These are phyloP conservation scores for Calamus simplicifolius DNA, from an alignment of 176 grass and related monocot species.

Conservation along the genomic window DNA sequence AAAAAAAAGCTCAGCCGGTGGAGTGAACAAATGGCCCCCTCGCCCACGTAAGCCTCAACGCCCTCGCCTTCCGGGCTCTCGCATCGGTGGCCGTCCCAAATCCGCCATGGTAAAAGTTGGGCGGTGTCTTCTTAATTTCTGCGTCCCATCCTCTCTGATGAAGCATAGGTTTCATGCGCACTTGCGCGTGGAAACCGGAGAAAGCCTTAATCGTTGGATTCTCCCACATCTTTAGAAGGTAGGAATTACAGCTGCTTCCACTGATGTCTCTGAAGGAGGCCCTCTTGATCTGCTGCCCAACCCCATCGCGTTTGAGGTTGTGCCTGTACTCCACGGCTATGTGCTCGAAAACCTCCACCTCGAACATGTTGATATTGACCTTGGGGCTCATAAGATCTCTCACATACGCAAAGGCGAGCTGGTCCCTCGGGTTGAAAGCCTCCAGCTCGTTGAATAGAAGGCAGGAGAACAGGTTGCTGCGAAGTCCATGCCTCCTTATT, in stretches of 20 bases:
- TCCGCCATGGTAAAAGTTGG: too few species aligned
- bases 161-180: too few species aligned
- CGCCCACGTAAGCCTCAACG: too few species aligned
- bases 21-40: too few species aligned
- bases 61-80: too few species aligned
- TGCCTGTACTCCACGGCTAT: conserved; percentile 77
- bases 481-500: conserved; percentile 53
- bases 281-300: conserved; percentile 25
- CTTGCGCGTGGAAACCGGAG: too few species aligned
- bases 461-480: conserved; percentile 76
- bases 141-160: too few species aligned
- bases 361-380: conserved; percentile 82
- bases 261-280: conserved; percentile 39
- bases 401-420: conserved; percentile 77
- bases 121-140: too few species aligned
- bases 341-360: conserved; percentile 83
- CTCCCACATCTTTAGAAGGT: conserved; percentile 77
- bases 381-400: conserved; percentile 64
- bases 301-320: conserved; percentile 38
- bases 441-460: conserved; percentile 89
- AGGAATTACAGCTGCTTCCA: conserved; percentile 51
- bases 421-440: conserved; percentile 79
- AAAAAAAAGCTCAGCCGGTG: too few species aligned
- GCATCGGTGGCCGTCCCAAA: too few species aligned
- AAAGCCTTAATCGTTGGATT: conserved; percentile 24